phyloP scores from a whole-genome alignment of 177 flowering plant species.

The Vitis hybrid region DNA sequence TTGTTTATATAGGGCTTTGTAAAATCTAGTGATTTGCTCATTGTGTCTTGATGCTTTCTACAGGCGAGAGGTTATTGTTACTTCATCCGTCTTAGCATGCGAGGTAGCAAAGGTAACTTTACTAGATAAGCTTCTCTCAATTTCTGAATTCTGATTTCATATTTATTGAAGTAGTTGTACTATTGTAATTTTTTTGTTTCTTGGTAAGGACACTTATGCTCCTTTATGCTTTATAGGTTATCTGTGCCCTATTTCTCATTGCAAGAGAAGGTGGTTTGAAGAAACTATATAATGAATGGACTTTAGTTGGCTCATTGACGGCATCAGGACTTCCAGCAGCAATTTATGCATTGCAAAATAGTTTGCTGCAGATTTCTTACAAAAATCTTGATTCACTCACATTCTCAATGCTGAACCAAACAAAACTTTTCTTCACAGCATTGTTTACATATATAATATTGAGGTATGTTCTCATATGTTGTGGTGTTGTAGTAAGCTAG shows the following conservation, averaged over 20 bases:
- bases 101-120: slow-evolving; percentile 75
- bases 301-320: slow-evolving; percentile 78
- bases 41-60: slow-evolving; percentile 15
- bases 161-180: background rate
- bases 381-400: slow-evolving; percentile 96
- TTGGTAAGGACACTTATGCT: background rate
- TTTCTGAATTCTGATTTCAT: background rate
- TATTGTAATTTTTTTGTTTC: background rate
- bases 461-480: slow-evolving; percentile 47
- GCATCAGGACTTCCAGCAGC: slow-evolving; percentile 97
- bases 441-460: slow-evolving; percentile 80
- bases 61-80: slow-evolving; percentile 91
- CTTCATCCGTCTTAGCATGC: slow-evolving; percentile 82
- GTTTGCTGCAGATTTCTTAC: slow-evolving; percentile 96
- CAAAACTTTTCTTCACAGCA: slow-evolving; percentile 91
- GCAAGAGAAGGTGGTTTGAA: slow-evolving; percentile 71
- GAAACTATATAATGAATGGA: slow-evolving; percentile 72
- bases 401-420: slow-evolving; percentile 96
- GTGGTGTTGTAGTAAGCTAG: background rate
- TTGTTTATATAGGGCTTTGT: background rate
- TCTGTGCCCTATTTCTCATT: slow-evolving; percentile 74
- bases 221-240: slow-evolving; percentile 43
- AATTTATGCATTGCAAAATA: slow-evolving; percentile 94
- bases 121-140: no score
- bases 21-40: background rate